Conservation (phyloP, 2,329 filamentous ascomycete genomes). For the Aspergillus candidus region DNA sequence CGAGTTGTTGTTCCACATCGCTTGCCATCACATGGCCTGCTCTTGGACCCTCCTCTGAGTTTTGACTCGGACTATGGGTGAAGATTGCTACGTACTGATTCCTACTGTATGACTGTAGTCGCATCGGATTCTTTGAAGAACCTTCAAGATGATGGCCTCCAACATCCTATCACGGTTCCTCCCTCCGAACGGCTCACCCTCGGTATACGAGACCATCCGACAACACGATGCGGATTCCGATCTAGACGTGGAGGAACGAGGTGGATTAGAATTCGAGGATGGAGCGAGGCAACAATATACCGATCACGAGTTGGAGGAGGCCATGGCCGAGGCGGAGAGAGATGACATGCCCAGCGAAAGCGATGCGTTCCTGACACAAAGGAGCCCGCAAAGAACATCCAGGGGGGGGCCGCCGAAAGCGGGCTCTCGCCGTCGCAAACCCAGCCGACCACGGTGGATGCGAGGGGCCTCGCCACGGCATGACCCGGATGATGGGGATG, state of each 20-base stretch:
- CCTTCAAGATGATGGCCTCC: constrained; percentile 36
- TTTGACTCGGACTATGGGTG: too few relatives aligned
- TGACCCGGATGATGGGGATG: constrained; percentile 50
- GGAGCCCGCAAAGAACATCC: constrained; percentile 19
- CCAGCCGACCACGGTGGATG: constrained; percentile 28
- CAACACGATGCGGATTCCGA: constrained; percentile 43
- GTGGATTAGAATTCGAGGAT: constrained; percentile 45
- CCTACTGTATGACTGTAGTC: constrained; percentile 3
- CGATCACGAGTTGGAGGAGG: constrained; percentile 52
- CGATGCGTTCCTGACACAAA: constrained; percentile 32
- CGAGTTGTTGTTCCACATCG: too few relatives aligned
- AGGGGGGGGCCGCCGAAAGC: constrained; percentile 12
- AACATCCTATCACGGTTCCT: constrained; percentile 40
- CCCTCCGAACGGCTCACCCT: constrained; percentile 45
- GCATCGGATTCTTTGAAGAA: neutral
- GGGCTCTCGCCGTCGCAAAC: constrained; percentile 21
- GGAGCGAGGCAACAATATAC: constrained; percentile 47
- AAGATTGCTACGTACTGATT: constrained; percentile 7
- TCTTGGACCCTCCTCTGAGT: too few relatives aligned
- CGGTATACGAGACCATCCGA: constrained; percentile 44
- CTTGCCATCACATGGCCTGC: too few relatives aligned
- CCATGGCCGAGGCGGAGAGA: constrained; percentile 47
- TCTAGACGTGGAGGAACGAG: constrained; percentile 40
- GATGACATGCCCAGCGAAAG: constrained; percentile 45
- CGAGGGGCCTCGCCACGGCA: constrained; percentile 25